Evolutionary conservation across 805 yeast genomes (phyloP), one percentile per base, ranked within the genome.

Genomic region (Barnettozyma wickerhamii): DNA sequence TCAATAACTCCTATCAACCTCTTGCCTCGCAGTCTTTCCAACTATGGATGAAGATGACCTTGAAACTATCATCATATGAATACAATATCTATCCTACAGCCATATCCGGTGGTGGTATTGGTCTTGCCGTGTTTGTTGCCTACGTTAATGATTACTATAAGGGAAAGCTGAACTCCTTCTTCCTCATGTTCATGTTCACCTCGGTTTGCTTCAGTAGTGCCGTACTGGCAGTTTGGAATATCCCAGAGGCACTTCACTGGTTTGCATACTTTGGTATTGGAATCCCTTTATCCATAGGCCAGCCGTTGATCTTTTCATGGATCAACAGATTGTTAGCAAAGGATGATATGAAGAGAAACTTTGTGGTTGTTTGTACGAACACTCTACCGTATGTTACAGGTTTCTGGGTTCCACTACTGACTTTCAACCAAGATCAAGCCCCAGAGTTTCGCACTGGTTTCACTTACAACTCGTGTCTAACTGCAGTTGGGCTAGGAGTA

Each of bases 41-140:
- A 20, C 56, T 68, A 4, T 75, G 78, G 79, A 72, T 69, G 59
- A 66, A 66, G 44, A 45, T 43, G 18, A 65, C 60, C 31, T 53
- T 64, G 20, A 52, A 58, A 10, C 52, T 69, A 30, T 47, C 62
- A 1, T 53, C 69, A 1, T 49, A 47, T 7, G 46, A 61, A 36
- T 71, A 69, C 49, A 71, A 72, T 46, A 61, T 55, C 6, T 66
- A 64, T 38, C 77, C 77, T 2, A 62, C 74, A 1, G 56, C 62
- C 7, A 46, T 68, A 14, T 52, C 59, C 26, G 74, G 66, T 17
- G 55, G 60, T 6, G 67, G 69, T 13, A 71, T 72, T 35, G 66
- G 57, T 0, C 39, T 59, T n/a, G 55, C 75, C 0, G 34, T 72
- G 14, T 1, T 56, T 1, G 40, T 63, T 9, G 66, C 72, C 0